Base-by-base conservation (phyloP, 1,139 yeast genomes). In the Zygosaccharomyces pseudobailii region DNA sequence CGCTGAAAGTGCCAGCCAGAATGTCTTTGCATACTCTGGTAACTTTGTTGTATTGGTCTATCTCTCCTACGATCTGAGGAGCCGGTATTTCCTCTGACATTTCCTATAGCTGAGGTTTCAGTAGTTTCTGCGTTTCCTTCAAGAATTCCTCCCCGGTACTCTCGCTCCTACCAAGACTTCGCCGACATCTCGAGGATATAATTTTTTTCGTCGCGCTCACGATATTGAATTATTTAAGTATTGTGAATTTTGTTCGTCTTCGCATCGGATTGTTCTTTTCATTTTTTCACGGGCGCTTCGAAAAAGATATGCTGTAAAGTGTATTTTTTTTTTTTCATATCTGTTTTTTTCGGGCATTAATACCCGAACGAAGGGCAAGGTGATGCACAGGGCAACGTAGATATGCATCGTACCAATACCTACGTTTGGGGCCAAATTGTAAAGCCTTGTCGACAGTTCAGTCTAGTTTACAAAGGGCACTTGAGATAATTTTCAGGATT, bases 1-100 rank as follows among this genome's bases (percentile, higher is more conserved):
- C 97, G 51, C 97, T 97, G 62, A 87, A 76, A 30, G 96, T 89
- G 8, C 97, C 97, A 5, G 95, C 95, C 52, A 86, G 72, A 45
- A 90, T 76, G 65, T 90, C 97, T 62, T 88, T 89, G 28, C 75
- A 61, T 2, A 88, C 92, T 57, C 89, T 80, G 22, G 25, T 40
- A 17, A 48, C 35, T 10, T 41, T 46, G 28, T 24, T 46, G 21
- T 43, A 37, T 6, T 40, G 46, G 36, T 49, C 50, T 20, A 49
- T 38, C 23, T 50, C 54, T 37, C 56, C 61, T 20, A 57, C 52
- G 5, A 57, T 47, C 32, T 53, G 58, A 10, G 59, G 51, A n/a
- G 57, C 34, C 8, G 55, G 46, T 24, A 54, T 30, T 47, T 56
- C 61, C 37, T 56, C 61, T 24, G 61, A 54, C 61, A 57, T 57